phyloP scores from a whole-genome alignment of 2,329 filamentous ascomycete genomes.

The Aspergillus latus region DNA sequence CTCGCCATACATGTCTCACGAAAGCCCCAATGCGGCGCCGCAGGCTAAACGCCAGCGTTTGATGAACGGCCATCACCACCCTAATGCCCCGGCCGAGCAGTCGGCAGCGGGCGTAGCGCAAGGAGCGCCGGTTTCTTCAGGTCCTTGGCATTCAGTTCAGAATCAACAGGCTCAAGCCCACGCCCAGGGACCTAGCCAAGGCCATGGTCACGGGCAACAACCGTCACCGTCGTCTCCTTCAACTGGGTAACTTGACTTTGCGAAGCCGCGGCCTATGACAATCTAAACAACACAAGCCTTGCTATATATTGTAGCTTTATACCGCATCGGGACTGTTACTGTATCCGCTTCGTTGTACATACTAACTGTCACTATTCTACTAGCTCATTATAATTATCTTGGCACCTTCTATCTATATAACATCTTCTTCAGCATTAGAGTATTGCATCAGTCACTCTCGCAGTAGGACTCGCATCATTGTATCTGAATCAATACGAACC shows the following conservation, averaged over 20 bases:
- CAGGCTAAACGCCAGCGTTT: conserved; percentile 38
- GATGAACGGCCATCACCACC: conserved; percentile 32
- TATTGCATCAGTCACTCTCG: too few species aligned
- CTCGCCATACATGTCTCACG: conserved; percentile 32
- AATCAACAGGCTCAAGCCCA: background rate
- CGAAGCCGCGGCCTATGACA: background rate
- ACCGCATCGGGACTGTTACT: background rate
- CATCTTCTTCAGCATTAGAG: too few species aligned
- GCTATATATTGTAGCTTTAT: too few species aligned
- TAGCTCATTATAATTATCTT: background rate
- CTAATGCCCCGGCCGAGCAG: conserved; percentile 1
- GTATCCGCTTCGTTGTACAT: background rate
- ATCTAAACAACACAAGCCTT: too few species aligned
- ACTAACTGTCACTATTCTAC: background rate
- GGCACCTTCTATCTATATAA: too few species aligned
- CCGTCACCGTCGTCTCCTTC: background rate
- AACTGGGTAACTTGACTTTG: background rate
- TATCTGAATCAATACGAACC: too few species aligned
- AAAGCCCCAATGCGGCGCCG: conserved; percentile 24
- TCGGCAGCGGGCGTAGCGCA: conserved; percentile 8
- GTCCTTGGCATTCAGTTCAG: background rate
- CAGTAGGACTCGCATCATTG: too few species aligned
- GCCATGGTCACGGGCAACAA: background rate
- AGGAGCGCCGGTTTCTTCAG: conserved; percentile 1
- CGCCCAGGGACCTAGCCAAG: too few species aligned